Evolutionary conservation across 176 grass and related monocot genomes (phyloP).

Genomic region (Musa beccarii): DNA sequence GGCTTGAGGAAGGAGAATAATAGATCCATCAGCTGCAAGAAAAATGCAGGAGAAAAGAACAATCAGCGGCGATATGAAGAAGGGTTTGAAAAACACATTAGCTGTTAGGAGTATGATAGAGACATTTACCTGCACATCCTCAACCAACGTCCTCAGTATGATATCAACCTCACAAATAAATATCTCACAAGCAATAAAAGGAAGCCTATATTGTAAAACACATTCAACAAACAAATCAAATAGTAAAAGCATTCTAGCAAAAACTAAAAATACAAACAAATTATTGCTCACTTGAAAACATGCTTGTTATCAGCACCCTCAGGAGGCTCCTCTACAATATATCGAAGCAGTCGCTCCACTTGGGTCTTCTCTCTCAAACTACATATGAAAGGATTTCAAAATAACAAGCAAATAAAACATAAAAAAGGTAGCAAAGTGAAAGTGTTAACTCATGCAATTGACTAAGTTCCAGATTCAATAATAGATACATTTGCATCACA

Average conservation of each 20-base stretch:
- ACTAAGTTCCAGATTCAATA: background rate
- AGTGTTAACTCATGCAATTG: background rate
- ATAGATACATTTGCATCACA: background rate
- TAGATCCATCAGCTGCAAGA: constrained; percentile 81
- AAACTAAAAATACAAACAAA: background rate
- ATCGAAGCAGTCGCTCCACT: constrained; percentile 85
- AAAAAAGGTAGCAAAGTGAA: background rate
- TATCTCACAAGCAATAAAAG: constrained; percentile 99
- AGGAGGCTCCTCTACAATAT: constrained; percentile 87
- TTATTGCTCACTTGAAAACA: constrained; percentile 65
- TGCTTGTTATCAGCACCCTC: constrained; percentile 83
- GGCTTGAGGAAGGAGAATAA: constrained; percentile 95
- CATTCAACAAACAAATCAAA: constrained; percentile 15
- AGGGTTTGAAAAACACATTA: constrained; percentile 7
- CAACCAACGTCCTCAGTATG: constrained; percentile 88
- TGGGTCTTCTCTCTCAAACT: constrained; percentile 89
- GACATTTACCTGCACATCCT: constrained; percentile 74
- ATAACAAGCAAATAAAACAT: constrained; percentile 2
- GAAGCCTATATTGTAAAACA: constrained; percentile 49
- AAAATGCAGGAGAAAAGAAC: background rate
- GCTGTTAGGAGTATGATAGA: constrained; percentile 5
- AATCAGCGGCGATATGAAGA: constrained; percentile 10
- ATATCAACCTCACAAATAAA: constrained; percentile 97
- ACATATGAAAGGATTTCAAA: constrained; percentile 21
- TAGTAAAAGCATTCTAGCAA: background rate